phyloP scores from a whole-genome alignment of 1,284 basidiomycete species.

The Coniferiporia sulphurascens region DNA sequence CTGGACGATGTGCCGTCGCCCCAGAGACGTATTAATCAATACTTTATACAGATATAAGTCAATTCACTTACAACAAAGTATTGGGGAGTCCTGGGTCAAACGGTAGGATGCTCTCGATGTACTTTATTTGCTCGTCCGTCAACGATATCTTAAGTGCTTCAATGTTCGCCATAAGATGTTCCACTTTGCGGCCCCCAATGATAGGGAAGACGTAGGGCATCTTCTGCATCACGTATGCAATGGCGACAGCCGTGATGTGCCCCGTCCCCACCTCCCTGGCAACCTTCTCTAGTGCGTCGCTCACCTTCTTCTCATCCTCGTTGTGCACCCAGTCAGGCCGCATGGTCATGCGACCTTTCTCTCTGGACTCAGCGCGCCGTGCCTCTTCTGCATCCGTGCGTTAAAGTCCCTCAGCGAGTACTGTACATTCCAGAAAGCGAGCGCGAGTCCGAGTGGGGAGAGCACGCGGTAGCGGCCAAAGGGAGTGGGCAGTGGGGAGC shows the following conservation, averaged over 20 bases:
- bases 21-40: neutral
- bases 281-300: no score
- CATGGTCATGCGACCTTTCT: conserved; percentile 17
- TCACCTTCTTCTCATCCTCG: no score
- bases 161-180: no score
- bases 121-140: no score
- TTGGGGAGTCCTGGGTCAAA: conserved; percentile 30
- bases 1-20: conserved; percentile 7
- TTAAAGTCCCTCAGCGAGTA: no score
- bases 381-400: neutral
- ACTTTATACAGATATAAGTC: neutral
- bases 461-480: conserved; percentile 35
- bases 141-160: no score
- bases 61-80: conserved; percentile 23
- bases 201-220: no score
- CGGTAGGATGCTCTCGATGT: conserved; percentile 10
- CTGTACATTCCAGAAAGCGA: no score
- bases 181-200: no score
- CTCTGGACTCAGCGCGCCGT: conserved; percentile 18
- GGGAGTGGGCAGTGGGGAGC: conserved; percentile 9
- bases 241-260: no score
- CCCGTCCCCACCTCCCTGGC: no score
- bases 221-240: no score
- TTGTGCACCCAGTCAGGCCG: conserved; percentile 17
- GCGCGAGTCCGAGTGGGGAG: conserved; percentile 35